These are phyloP conservation scores for Chalciporus chontae DNA, from an alignment of 768 basidiomycete species.

Conservation along the genomic window DNA sequence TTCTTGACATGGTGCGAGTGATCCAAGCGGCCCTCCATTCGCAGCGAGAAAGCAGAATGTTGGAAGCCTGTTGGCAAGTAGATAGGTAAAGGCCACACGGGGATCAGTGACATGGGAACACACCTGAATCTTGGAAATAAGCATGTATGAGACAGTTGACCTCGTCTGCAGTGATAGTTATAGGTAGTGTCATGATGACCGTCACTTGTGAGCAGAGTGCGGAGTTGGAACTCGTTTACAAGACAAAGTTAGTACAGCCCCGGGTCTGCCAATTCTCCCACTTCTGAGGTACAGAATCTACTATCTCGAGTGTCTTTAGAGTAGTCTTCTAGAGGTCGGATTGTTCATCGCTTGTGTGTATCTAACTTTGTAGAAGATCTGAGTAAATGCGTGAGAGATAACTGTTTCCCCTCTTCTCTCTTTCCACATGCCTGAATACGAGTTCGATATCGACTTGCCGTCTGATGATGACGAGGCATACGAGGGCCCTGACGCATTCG, in stretches of 20 bases:
- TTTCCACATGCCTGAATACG: conserved; percentile 20
- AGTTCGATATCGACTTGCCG: conserved; percentile 16
- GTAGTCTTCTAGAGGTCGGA: too few relatives aligned
- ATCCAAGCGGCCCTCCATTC: conserved; percentile 70
- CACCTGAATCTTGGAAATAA: conserved; percentile 81
- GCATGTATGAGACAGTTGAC: conserved; percentile 83
- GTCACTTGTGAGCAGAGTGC: conserved; percentile 7
- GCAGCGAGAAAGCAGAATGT: conserved; percentile 79
- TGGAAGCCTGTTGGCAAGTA: conserved; percentile 53
- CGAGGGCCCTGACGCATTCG: conserved; percentile 33
- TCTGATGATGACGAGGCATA: conserved; percentile 31
- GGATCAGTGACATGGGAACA: background rate
- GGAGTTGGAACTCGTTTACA: too few relatives aligned
- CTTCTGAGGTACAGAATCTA: too few relatives aligned
- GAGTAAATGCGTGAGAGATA: background rate
- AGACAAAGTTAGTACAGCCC: too few relatives aligned
- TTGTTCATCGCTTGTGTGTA: too few relatives aligned
- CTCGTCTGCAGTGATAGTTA: conserved; percentile 75
- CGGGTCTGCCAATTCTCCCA: too few relatives aligned
- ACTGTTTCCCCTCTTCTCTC: background rate
- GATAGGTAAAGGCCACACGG: conserved; percentile 7
- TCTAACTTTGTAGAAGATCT: too few relatives aligned
- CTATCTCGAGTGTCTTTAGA: background rate
- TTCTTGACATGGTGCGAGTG: conserved; percentile 64
- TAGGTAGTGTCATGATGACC: conserved; percentile 38